Conservation (phyloP, 2,329 filamentous ascomycete species). For the Pseudocercospora ulei region DNA sequence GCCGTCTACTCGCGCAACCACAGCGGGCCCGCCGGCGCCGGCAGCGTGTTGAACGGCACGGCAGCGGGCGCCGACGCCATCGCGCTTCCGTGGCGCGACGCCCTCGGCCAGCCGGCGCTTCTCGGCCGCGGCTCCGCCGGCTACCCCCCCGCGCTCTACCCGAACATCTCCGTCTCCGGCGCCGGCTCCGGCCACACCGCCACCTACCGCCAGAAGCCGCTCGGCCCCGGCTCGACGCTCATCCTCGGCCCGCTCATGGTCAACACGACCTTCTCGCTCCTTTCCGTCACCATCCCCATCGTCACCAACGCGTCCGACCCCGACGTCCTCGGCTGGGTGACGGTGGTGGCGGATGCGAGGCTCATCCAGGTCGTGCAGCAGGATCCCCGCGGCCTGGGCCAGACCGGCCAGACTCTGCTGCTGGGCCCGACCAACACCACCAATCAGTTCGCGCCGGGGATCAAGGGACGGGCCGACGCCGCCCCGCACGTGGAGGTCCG, state of each 20-base stretch:
- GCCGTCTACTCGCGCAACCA: conserved; percentile 60
- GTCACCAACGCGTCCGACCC: conserved; percentile 53
- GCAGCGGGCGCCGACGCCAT: conserved; percentile 44
- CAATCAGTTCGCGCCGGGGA: conserved; percentile 45
- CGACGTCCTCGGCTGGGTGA: conserved; percentile 73
- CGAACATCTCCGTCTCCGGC: conserved; percentile 54
- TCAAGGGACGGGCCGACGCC: conserved; percentile 23
- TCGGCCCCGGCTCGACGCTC: conserved; percentile 48
- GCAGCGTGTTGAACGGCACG: conserved; percentile 58
- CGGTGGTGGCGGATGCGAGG: conserved; percentile 59
- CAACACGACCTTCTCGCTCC: conserved; percentile 61
- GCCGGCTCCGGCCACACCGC: conserved; percentile 32
- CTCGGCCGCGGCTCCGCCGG: conserved; percentile 54
- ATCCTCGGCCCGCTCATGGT: conserved; percentile 65
- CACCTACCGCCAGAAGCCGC: conserved; percentile 36
- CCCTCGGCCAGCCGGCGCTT: conserved; percentile 50
- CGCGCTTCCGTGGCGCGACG: conserved; percentile 51
- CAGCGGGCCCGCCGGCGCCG: conserved; percentile 43
- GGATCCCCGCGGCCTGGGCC: conserved; percentile 61
- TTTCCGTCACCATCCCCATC: conserved; percentile 74
- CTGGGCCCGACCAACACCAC: conserved; percentile 57
- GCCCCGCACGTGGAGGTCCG: conserved; percentile 24
- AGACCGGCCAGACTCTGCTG: conserved; percentile 60
- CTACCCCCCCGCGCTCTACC: conserved; percentile 64
- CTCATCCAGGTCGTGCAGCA: conserved; percentile 53